Conservation (phyloP, 208 protist species). For the Giardia duodenalis region DNA sequence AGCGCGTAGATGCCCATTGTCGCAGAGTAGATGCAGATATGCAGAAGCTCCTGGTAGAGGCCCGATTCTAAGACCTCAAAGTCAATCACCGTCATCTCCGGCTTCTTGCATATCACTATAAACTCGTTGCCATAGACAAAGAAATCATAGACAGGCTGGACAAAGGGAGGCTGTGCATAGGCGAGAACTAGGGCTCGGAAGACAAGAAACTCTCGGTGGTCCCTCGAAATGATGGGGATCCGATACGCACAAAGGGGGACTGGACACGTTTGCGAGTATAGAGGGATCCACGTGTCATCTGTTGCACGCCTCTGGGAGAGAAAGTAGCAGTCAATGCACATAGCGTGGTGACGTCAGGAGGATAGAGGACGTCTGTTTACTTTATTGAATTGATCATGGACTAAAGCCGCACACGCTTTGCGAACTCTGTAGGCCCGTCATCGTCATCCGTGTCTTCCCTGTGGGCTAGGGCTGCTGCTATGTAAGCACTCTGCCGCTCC, state of each 20-base stretch:
- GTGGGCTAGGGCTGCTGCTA: no score
- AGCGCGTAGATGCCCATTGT: neutral
- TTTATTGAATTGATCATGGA: no score
- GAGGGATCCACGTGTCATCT: neutral
- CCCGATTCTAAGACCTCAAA: neutral
- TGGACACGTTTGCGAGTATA: neutral
- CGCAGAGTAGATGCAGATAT: neutral
- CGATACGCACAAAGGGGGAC: neutral
- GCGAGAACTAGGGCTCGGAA: neutral
- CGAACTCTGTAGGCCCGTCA: no score
- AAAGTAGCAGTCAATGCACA: neutral
- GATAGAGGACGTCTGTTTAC: no score
- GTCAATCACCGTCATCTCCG: neutral
- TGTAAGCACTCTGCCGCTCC: no score
- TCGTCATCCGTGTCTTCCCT: no score
- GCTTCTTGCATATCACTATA: neutral
- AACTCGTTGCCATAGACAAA: neutral
- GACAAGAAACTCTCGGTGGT: neutral
- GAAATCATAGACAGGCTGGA: constrained; percentile 10
- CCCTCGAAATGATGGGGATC: neutral
- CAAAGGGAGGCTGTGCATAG: neutral
- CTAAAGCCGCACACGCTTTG: no score
- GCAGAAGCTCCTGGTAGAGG: neutral
- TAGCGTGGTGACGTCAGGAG: no score
- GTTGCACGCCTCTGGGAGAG: neutral